These are phyloP conservation scores for Pachysandra terminalis DNA, from an alignment of 164 flowering plant genomes.

Conservation along the genomic window DNA sequence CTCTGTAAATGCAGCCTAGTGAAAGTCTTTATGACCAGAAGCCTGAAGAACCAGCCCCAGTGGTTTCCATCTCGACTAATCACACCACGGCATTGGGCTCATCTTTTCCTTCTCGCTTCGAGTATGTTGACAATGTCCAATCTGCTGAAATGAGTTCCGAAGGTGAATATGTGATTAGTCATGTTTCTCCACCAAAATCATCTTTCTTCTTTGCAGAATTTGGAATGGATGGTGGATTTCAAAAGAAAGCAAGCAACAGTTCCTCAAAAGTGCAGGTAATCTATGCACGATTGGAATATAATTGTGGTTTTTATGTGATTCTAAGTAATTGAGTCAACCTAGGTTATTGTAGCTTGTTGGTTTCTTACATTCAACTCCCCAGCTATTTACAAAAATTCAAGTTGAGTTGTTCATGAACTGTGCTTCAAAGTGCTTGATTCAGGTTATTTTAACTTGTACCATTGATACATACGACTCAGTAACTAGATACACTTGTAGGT, in stretches of 20 bases:
- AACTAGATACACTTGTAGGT: not conserved
- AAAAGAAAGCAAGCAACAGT: slow-evolving; percentile 54
- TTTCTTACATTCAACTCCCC: no score
- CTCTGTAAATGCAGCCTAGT: slow-evolving; percentile 56
- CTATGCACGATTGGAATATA: not conserved
- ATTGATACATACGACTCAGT: not conserved
- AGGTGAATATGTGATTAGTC: slow-evolving; percentile 53
- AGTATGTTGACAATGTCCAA: slow-evolving; percentile 66
- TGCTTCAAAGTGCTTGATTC: not conserved
- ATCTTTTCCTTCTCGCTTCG: slow-evolving; percentile 78
- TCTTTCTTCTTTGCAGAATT: slow-evolving; percentile 86
- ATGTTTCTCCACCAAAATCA: slow-evolving; percentile 88
- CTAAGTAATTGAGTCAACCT: not conserved
- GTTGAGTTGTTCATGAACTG: no score
- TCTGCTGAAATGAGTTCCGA: slow-evolving; percentile 48
- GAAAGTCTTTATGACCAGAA: slow-evolving; percentile 94
- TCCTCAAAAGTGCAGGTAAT: slow-evolving; percentile 63
- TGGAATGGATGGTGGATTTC: slow-evolving; percentile 83
- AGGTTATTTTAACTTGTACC: not conserved
- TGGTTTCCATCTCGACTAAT: slow-evolving; percentile 43
- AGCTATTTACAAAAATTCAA: no score
- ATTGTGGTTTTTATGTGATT: not conserved
- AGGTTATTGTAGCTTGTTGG: not conserved
- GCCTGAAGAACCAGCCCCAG: slow-evolving; percentile 81
- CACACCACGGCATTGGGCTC: slow-evolving; percentile 34